These are phyloP conservation scores for Phytophthora capsici DNA, from an alignment of 352 stramenopile species.

Conservation along the genomic window DNA sequence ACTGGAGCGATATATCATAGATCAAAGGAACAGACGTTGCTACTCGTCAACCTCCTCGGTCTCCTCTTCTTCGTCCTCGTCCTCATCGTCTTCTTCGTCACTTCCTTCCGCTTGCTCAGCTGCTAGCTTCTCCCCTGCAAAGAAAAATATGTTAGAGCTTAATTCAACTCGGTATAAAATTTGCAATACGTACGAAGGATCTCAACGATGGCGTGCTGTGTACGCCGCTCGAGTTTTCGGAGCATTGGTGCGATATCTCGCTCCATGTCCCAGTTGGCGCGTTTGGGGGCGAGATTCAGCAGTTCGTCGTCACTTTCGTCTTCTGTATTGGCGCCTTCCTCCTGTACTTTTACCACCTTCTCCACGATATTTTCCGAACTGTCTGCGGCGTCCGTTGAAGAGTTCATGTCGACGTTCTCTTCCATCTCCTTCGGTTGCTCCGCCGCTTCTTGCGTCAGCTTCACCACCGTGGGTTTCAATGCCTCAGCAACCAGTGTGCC, in stretches of 20 bases:
- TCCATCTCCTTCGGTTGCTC: slow-evolving; percentile 31
- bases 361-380: slow-evolving; percentile 19
- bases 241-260: slow-evolving; percentile 87
- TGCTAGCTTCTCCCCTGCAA: slow-evolving; percentile 81
- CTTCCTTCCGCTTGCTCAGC: slow-evolving; percentile 70
- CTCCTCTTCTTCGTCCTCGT: slow-evolving; percentile 54
- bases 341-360: slow-evolving; percentile 33
- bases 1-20: slow-evolving; percentile 28
- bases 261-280: slow-evolving; percentile 89
- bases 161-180: background rate
- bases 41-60: slow-evolving; percentile 38
- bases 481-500: background rate
- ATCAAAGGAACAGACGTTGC: slow-evolving; percentile 30
- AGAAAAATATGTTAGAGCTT: background rate
- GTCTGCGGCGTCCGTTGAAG: background rate
- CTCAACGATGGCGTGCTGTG: slow-evolving; percentile 87
- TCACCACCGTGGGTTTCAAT: slow-evolving; percentile 15
- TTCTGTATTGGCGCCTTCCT: slow-evolving; percentile 35
- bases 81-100: slow-evolving; percentile 63
- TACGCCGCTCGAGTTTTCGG: slow-evolving; percentile 87
- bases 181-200: slow-evolving; percentile 69
- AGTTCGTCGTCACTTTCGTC: slow-evolving; percentile 70
- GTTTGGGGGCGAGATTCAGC: slow-evolving; percentile 81
- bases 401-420: slow-evolving; percentile 15
- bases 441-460: slow-evolving; percentile 3